Conservation (phyloP, 1,139 yeast species). For the Pichia sp. region DNA sequence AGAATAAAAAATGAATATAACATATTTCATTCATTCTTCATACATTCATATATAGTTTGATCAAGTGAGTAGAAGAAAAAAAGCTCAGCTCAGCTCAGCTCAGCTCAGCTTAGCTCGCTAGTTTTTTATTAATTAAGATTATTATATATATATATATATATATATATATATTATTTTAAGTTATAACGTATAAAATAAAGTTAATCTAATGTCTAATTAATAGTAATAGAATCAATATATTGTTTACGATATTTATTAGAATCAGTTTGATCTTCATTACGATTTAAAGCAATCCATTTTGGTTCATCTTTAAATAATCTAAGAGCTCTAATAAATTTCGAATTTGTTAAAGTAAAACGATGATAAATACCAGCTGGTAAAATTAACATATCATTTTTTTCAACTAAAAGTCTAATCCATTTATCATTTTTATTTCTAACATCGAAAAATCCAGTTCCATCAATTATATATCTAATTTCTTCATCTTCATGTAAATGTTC, state of each 20-base stretch:
- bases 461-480: constrained; percentile 84
- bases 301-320: constrained; percentile 92
- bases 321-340: constrained; percentile 65
- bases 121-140: too few relatives aligned
- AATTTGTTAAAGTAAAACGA: constrained; percentile 67
- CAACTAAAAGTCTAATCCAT: constrained; percentile 75
- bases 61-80: too few relatives aligned
- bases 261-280: constrained; percentile 40
- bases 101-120: too few relatives aligned
- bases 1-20: too few relatives aligned
- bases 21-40: too few relatives aligned
- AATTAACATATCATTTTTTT: constrained; percentile 60
- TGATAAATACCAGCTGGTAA: constrained; percentile 93
- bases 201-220: neutral
- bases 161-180: too few relatives aligned
- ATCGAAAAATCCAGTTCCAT: constrained; percentile 91
- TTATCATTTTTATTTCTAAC: constrained; percentile 53
- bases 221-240: constrained; percentile 13
- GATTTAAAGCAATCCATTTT: constrained; percentile 85
- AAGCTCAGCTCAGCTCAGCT: too few relatives aligned
- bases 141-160: too few relatives aligned
- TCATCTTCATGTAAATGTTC: constrained; percentile 97
- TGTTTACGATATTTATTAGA: constrained; percentile 19
- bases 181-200: too few relatives aligned
- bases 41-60: too few relatives aligned